Conservation (phyloP, 2,329 filamentous ascomycete genomes). For the Emmonsiellopsis sp. region DNA sequence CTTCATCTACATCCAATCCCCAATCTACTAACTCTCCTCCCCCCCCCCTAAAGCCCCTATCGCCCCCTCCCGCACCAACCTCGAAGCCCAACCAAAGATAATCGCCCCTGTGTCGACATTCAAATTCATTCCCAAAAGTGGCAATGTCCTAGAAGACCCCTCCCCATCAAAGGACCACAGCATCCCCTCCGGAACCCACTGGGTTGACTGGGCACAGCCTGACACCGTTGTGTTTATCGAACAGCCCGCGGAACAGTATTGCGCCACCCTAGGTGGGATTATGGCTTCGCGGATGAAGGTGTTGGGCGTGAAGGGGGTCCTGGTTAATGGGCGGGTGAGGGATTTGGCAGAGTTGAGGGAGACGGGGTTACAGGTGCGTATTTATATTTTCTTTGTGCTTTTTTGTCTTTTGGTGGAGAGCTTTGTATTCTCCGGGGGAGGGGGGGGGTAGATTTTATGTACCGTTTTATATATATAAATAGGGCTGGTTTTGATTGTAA, state of each 20-base stretch:
- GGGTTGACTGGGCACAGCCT: conserved; percentile 54
- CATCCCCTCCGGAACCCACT: conserved; percentile 53
- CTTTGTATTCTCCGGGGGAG: not conserved
- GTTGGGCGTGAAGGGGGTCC: conserved; percentile 49
- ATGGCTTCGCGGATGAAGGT: conserved; percentile 61
- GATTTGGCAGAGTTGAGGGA: conserved; percentile 53
- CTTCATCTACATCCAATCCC: too few species aligned
- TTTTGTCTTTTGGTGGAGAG: not conserved
- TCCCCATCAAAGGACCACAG: conserved; percentile 31
- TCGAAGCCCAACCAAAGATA: conserved; percentile 21
- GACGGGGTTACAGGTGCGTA: conserved; percentile 48
- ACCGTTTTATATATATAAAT: too few species aligned
- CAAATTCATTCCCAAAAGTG: conserved; percentile 50
- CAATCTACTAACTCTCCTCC: not conserved
- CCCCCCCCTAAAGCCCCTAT: conserved; percentile 20
- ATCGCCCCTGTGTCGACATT: conserved; percentile 36
- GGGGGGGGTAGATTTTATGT: not conserved
- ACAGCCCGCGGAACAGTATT: conserved; percentile 55
- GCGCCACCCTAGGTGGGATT: conserved; percentile 67
- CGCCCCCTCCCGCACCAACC: conserved; percentile 22
- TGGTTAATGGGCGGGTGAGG: conserved; percentile 60
- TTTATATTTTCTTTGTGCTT: conserved; percentile 1
- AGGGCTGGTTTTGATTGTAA: not conserved
- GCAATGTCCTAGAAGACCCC: conserved; percentile 26
- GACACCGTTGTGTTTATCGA: conserved; percentile 57